A percentile compares a stretch with the other conserved stretches of the same genome.
Evolutionary conservation across 495 filamentous ascomycete genomes (phyloP).

Genomic region (Penicillium robsamsonii): DNA sequence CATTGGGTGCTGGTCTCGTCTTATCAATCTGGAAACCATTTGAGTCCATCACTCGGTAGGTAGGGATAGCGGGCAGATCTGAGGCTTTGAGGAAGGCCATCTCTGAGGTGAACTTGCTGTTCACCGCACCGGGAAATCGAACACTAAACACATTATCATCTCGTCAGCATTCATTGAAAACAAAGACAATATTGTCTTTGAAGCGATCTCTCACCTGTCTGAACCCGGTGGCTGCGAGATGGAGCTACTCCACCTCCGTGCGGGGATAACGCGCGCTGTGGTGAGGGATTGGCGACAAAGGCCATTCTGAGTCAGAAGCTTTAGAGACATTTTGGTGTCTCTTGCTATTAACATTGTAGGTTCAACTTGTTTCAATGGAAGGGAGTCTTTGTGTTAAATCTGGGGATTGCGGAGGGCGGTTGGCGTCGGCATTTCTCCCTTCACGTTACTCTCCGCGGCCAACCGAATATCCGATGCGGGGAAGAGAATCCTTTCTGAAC

Average conservation of each 20-base stretch:
- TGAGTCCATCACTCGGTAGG: constrained; percentile 83
- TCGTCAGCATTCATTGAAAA: background rate
- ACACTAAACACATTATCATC: constrained; percentile 50
- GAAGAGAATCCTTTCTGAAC: background rate
- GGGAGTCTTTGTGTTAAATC: constrained; percentile 1
- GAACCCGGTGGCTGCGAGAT: constrained; percentile 70
- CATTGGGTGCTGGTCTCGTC: constrained; percentile 55
- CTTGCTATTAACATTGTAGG: constrained; percentile 3
- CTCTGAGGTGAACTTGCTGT: constrained; percentile 81
- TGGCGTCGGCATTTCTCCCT: constrained; percentile 29
- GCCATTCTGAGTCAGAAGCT: constrained; percentile 15
- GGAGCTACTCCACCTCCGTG: constrained; percentile 53
- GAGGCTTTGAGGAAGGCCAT: constrained; percentile 73
- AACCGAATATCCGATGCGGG: constrained; percentile 20
- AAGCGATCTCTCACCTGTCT: constrained; percentile 46
- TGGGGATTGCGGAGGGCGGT: constrained; percentile 40
- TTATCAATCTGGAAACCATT: constrained; percentile 76
- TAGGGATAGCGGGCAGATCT: constrained; percentile 67
- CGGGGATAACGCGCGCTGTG: constrained; percentile 3
- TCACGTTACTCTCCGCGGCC: constrained; percentile 24
- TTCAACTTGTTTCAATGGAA: background rate
- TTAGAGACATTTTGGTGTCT: constrained; percentile 27
- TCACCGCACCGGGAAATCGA: constrained; percentile 91
- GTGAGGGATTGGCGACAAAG: background rate
- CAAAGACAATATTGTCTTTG: background rate